Evolutionary conservation across 2,329 filamentous ascomycete genomes (phyloP), one percentile per base, ranked within the genome.

Genomic region (Apiospora phragmitis): DNA sequence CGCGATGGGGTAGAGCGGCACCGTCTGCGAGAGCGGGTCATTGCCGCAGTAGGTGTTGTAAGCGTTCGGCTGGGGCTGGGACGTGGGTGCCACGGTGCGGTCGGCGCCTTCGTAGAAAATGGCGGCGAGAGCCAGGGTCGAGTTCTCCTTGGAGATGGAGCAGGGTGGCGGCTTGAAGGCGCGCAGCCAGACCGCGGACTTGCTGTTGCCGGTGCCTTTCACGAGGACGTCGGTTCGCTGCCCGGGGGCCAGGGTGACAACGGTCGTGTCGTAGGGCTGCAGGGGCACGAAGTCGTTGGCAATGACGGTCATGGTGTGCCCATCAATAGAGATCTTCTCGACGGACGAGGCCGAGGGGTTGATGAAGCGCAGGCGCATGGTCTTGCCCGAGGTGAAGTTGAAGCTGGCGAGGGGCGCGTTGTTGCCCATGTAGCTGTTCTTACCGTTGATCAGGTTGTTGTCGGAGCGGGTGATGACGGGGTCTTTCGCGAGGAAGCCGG

Each of bases 261-360:
- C 69, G 38, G 73, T 68, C 0, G 85, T 85, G 4, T 80, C 79
- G 75, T 88, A 89, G 1, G 87, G 87, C 67, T 80, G 73, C 68
- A 86, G 76, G 0, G 83, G 81, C 0, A 86, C 83, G 42, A 85
- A 85, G 73, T 87, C 86, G 70, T 81, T 83, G 6, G 84, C 81
- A 45, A 87, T 83, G 65, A 88, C 83, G 0, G 79, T 83, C 72
- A 87, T 74, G 4, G 78, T 80, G 73, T 87, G 84, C 14, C 81
- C 81, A 72, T 89, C 86, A 69, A 88, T 85, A 41, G 73, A 75
- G 55, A 78, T 71, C 73, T 79, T 76, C 59, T 74, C 69, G 3
- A 75, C 69, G 18, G 72, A 73, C 47, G 70, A 72, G 29, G 69
- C 87, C 81, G 71, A 87, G 7, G 79, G 80, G 72, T 84, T 85